phyloP scores from a whole-genome alignment of 2,329 filamentous ascomycete genomes.

The Scopulariopsis brevicaulis region DNA sequence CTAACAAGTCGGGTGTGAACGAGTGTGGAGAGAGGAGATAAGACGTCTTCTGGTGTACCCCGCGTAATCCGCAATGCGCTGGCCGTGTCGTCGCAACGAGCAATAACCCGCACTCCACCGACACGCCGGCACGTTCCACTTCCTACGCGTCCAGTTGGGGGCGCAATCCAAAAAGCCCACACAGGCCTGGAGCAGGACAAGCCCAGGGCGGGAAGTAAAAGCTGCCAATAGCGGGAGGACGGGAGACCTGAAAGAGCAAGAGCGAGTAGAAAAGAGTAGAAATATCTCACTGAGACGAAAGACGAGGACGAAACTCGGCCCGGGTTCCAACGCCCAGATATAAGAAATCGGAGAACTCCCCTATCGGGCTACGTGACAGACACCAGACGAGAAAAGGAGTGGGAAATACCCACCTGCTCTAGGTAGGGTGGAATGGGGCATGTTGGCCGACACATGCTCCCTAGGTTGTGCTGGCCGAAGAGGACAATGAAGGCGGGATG shows the following conservation, averaged over 20 bases:
- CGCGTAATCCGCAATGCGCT: neutral
- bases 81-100: neutral
- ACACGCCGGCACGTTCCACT: neutral
- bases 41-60: neutral
- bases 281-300: neutral
- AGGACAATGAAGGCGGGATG: neutral
- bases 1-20: neutral
- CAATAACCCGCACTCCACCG: neutral
- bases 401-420: neutral
- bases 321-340: neutral
- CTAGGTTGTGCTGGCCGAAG: neutral
- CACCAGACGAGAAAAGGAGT: neutral
- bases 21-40: neutral
- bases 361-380: neutral
- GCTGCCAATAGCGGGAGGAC: no score
- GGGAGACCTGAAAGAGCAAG: no score
- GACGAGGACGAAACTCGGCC: neutral
- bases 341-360: neutral
- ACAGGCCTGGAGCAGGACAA: no score
- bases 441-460: neutral
- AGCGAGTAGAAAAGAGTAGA: neutral
- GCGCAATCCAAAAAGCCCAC: no score
- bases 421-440: neutral
- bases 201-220: no score
- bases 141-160: no score